Evolutionary conservation across 1,139 yeast genomes (phyloP).

Genomic region (Debaryomycetaceae sp.): DNA sequence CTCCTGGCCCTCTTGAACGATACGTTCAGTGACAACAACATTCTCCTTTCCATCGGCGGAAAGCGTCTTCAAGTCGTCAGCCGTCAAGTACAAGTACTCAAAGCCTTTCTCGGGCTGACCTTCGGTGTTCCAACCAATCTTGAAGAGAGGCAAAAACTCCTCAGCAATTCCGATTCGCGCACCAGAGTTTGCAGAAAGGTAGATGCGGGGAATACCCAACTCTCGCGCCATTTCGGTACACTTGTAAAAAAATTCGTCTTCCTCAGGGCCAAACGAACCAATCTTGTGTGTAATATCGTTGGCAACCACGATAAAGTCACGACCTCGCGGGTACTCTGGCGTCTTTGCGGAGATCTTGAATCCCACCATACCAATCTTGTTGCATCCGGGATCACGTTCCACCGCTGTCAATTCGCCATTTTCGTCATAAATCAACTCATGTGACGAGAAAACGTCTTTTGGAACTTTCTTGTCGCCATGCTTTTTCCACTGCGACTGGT

Average conservation of each 20-base stretch:
- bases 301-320: constrained; percentile 85
- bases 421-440: constrained; percentile 75
- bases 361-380: constrained; percentile 95
- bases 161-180: constrained; percentile 98
- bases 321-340: constrained; percentile 94
- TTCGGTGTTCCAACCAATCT: constrained; percentile 87
- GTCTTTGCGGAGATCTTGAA: constrained; percentile 86
- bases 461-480: constrained; percentile 51
- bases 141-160: constrained; percentile 78
- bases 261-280: constrained; percentile 98
- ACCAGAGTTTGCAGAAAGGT: constrained; percentile 96
- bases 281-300: constrained; percentile 95
- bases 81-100: constrained; percentile 71
- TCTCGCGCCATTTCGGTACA: constrained; percentile 88
- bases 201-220: constrained; percentile 88
- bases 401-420: constrained; percentile 79
- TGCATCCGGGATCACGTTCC: constrained; percentile 92
- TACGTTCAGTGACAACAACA: constrained; percentile 64
- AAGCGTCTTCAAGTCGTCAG: constrained; percentile 53
- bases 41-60: constrained; percentile 49
- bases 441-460: constrained; percentile 65
- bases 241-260: constrained; percentile 81
- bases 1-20: constrained; percentile 76
- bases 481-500: constrained; percentile 74
- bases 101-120: constrained; percentile 75